Base-by-base conservation (phyloP, 805 yeast species). In the Ogataea wickerhamii region DNA sequence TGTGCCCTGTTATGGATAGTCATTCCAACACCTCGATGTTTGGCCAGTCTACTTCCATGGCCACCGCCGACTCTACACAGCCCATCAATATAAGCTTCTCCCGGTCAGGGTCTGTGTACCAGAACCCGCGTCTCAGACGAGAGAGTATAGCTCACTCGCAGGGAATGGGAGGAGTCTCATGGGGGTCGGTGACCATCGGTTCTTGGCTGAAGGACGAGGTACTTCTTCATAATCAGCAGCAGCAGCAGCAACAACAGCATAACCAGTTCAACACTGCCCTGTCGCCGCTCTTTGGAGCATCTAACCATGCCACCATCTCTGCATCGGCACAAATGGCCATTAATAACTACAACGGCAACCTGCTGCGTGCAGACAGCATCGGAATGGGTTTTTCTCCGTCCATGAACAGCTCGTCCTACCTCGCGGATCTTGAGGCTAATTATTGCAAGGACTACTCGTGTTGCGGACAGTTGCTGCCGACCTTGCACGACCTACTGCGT, bases 81-180 rank as follows among this genome's bases (percentile, higher is more conserved):
- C 71, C 71, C 18, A 66, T 66, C 22, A 66, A 66, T 40, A 66
- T 66, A 13, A 51, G 62, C 18, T 62, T 63, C 29, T 58, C 61
- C 36, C 50, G 67, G 33, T 49, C 55, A 14, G 61, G 60, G 29
- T 60, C 67, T 46, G 51, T 71, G 53, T 45, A 73, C 53, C 64
- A 62, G 31, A 60, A 60, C 41, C 64, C 69, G n/a, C 61, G 79
- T 46, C 75, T 88, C 46, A 76, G 95, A 56, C 72, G 97, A 47
- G 98, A 91, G 53, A 80, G 89, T 41, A 79, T 93, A 41, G 96
- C 97, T 21, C 98, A 91, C 60, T 83, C 96, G 2, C 96, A 87
- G 59, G 98, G 98, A 8, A 86, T 93, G 82, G 98, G 98, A 30
- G 98, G 98, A 32, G 85, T 91, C 23, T 82, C 95, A 6, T 91